Base-by-base conservation (phyloP, 2,329 filamentous ascomycete genomes). In the Rhytidhysteron rufulum region DNA sequence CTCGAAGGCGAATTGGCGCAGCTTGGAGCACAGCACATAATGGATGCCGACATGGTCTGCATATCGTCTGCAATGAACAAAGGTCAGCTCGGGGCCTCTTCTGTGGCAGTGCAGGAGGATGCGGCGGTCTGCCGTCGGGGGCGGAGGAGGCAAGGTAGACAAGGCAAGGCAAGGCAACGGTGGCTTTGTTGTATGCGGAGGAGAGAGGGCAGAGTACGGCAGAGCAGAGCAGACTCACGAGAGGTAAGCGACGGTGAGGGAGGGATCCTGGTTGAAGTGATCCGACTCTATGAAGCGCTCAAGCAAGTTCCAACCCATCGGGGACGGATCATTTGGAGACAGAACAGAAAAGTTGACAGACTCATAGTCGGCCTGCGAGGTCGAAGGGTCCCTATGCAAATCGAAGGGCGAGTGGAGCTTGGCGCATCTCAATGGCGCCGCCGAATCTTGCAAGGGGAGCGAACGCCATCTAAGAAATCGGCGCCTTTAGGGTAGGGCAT, bases 231-330 rank as follows among this genome's bases (percentile, higher is more conserved):
- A 46, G 49, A 74, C 83, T 79, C 75, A 91, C 86, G 86, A 87
- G 61, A 93, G 81, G 70, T 93, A 93, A 51, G 86, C 88, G 64
- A 93, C 87, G 47, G 86, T 85, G 67, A 93, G 82, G 68, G 89
- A 91, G 49, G 88, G 86, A 70, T 91, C 85, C 71, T 86, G 84
- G 74, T 90, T 91, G 78, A 93, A 93, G 75, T 93, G 86, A 76
- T 93, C 87, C 74, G 85, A 89, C 78, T 91, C 86, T 74, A 93
- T 82, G 80, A 91, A 90, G 70, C 87, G 82, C 76, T 88, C 85
- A 66, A 93, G 79, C 73, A 93, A 77, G 75, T 90, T 85, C 86
- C 86, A 91, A 71, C 71, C 74, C 72, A 75, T 75, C 59, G 57
- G 60, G 60, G 55, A 57, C 61, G 60, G 58, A 51, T 62, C 61